Conservation (phyloP, 768 basidiomycete genomes). For the Suillus hirtellus region DNA sequence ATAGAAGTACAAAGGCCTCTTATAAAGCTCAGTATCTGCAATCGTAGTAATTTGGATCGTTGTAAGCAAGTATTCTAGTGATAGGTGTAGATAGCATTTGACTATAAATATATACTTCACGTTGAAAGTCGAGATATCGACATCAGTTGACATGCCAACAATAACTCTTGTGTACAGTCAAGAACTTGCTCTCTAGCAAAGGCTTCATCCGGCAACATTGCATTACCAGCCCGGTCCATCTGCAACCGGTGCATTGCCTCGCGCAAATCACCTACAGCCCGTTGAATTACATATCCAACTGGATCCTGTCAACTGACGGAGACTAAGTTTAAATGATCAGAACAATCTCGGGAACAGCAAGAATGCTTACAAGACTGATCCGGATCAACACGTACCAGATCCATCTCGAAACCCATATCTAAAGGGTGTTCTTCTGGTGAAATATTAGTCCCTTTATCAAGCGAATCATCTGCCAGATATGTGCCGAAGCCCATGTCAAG, state of each 20-base stretch:
- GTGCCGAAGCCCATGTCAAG: not conserved
- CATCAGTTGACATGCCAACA: conserved; percentile 3
- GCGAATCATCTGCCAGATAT: too few relatives aligned
- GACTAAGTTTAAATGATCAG: not conserved
- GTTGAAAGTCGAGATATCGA: not conserved
- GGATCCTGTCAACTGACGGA: not conserved
- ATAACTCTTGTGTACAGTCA: not conserved
- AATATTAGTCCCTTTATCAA: not conserved
- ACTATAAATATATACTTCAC: not conserved
- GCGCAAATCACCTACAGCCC: not conserved
- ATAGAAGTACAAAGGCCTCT: not conserved
- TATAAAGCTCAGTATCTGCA: not conserved
- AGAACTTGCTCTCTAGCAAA: not conserved
- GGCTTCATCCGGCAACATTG: not conserved
- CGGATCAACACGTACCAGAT: not conserved
- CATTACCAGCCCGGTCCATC: not conserved
- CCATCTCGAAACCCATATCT: not conserved
- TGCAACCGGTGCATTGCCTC: not conserved
- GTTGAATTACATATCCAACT: not conserved
- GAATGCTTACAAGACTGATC: not conserved
- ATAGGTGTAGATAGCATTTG: not conserved
- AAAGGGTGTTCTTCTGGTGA: not conserved
- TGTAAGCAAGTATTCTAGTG: not conserved
- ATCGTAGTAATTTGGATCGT: not conserved
- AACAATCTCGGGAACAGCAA: not conserved